Evolutionary conservation across 495 filamentous ascomycete species (phyloP).

Genomic region (Aspergillus cavernicola): DNA sequence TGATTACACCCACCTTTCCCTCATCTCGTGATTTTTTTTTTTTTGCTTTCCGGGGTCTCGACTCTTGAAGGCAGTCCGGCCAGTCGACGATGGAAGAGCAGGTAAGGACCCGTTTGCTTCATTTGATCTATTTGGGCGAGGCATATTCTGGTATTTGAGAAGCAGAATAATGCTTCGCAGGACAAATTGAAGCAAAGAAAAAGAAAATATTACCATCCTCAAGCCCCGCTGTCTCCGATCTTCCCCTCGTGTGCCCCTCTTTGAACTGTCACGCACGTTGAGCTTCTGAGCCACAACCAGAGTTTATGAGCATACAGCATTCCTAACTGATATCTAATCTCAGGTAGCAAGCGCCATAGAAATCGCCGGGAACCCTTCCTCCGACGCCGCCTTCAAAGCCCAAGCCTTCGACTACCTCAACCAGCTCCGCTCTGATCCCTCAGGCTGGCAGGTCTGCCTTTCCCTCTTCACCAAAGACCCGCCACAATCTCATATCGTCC

Average conservation of each 20-base stretch:
- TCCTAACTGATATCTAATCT: conserved; percentile 12
- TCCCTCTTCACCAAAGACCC: conserved; percentile 79
- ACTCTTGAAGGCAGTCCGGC: conserved; percentile 37
- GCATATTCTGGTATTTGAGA: conserved; percentile 5
- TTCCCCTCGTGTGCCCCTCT: conserved; percentile 24
- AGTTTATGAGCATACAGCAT: background rate
- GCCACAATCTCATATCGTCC: conserved; percentile 75
- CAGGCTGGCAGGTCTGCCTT: conserved; percentile 84
- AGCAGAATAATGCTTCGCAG: conserved; percentile 3
- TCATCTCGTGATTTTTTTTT: conserved; percentile 19
- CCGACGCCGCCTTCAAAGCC: conserved; percentile 67
- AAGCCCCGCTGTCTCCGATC: conserved; percentile 10
- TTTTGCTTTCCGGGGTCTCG: conserved; percentile 19
- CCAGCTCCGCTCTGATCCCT: conserved; percentile 70
- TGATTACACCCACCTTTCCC: conserved; percentile 15
- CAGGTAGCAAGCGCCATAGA: conserved; percentile 91
- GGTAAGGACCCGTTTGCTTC: conserved; percentile 27
- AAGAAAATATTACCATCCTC: background rate
- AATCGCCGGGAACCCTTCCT: conserved; percentile 75
- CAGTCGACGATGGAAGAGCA: conserved; percentile 52
- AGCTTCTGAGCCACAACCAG: background rate
- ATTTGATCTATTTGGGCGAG: background rate
- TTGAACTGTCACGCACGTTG: background rate
- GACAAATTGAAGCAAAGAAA: conserved; percentile 1
- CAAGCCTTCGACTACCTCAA: conserved; percentile 88